A percentile compares a stretch with the other conserved stretches of the same genome.
Conservation (phyloP, 2,329 filamentous ascomycete species). For the Pseudopyricularia cyperi region DNA sequence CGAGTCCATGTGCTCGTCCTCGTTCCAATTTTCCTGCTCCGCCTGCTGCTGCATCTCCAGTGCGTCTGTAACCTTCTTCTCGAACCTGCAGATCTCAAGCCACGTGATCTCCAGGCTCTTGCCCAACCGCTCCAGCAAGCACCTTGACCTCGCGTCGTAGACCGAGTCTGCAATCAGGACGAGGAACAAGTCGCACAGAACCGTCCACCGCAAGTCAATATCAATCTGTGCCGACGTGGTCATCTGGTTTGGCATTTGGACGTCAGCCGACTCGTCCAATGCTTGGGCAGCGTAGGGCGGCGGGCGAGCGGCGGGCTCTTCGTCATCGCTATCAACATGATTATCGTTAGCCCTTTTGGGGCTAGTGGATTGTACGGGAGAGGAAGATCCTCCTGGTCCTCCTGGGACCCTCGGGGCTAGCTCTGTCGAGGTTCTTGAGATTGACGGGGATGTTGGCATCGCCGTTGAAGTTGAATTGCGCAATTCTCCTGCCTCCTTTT, state of each 20-base stretch:
- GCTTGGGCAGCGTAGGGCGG: slow-evolving; percentile 51
- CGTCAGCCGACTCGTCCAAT: slow-evolving; percentile 61
- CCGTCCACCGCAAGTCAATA: slow-evolving; percentile 93
- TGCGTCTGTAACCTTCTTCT: slow-evolving; percentile 92
- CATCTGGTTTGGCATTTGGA: slow-evolving; percentile 72
- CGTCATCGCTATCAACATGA: slow-evolving; percentile 18
- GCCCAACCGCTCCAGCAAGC: slow-evolving; percentile 72
- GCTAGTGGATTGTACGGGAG: neutral
- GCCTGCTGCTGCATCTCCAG: slow-evolving; percentile 95
- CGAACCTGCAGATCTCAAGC: slow-evolving; percentile 91
- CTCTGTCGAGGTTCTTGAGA: neutral
- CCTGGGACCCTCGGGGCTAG: neutral
- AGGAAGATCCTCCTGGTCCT: neutral
- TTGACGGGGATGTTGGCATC: neutral
- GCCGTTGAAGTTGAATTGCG: neutral
- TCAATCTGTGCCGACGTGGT: slow-evolving; percentile 75
- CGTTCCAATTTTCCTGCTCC: slow-evolving; percentile 95
- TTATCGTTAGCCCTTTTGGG: neutral
- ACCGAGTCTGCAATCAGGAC: slow-evolving; percentile 91
- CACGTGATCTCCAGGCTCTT: slow-evolving; percentile 69
- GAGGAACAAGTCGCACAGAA: slow-evolving; percentile 89
- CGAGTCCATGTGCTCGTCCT: slow-evolving; percentile 83
- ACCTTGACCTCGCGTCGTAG: slow-evolving; percentile 81
- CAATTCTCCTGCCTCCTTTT: neutral
- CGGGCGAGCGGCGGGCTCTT: slow-evolving; percentile 35